Conservation (phyloP, 1,284 basidiomycete genomes). For the Stygiomarasmius scandens region DNA sequence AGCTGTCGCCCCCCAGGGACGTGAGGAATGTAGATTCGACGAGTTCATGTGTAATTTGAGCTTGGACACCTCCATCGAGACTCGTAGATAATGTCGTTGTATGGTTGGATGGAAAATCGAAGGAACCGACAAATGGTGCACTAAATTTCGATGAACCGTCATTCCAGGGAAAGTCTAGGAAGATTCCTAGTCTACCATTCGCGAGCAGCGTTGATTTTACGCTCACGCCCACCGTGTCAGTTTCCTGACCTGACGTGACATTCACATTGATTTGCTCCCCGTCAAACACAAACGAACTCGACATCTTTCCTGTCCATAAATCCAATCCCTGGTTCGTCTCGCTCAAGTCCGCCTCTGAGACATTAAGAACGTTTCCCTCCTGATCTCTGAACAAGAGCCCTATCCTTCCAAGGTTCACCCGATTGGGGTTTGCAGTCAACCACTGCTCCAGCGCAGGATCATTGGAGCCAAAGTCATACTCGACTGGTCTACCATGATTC, state of each 20-base stretch:
- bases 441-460: constrained; percentile 51
- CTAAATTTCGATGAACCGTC: constrained; percentile 57
- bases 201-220: constrained; percentile 44
- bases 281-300: constrained; percentile 45
- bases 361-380: constrained; percentile 30
- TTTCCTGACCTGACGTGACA: constrained; percentile 43
- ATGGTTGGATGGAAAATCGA: constrained; percentile 47
- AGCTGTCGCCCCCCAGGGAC: constrained; percentile 41
- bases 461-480: constrained; percentile 58
- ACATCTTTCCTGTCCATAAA: constrained; percentile 56
- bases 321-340: constrained; percentile 47
- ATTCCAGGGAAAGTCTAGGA: constrained; percentile 67
- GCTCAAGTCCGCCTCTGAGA: constrained; percentile 43
- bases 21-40: constrained; percentile 47
- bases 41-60: constrained; percentile 46
- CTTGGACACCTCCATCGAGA: constrained; percentile 24
- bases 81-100: constrained; percentile 40
- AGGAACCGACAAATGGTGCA: constrained; percentile 56
- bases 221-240: constrained; percentile 43
- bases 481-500: constrained; percentile 51
- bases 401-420: constrained; percentile 55
- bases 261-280: constrained; percentile 40
- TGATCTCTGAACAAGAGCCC: constrained; percentile 46
- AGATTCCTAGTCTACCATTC: constrained; percentile 46
- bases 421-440: constrained; percentile 61